Evolutionary conservation across 108 stramenopile species (phyloP).

Genomic region (Asterionellopsis glacialis): DNA sequence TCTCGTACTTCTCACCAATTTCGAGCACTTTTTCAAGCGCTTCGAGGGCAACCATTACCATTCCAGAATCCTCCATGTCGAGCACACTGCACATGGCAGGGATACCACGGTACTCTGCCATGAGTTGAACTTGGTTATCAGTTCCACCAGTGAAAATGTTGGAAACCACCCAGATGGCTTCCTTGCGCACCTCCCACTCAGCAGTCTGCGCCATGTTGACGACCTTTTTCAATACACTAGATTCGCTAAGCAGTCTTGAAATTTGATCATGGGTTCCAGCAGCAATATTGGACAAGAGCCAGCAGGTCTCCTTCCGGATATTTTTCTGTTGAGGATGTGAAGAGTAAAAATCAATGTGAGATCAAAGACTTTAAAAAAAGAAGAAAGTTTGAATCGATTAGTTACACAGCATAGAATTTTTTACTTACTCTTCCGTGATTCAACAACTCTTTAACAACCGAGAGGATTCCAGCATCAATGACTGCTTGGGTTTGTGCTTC

Average conservation of each 20-base stretch:
- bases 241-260: slow-evolving; percentile 25
- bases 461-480: slow-evolving; percentile 70
- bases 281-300: slow-evolving; percentile 91
- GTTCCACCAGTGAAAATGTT: slow-evolving; percentile 76
- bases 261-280: slow-evolving; percentile 86
- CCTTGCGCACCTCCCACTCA: slow-evolving; percentile 88
- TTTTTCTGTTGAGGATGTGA: slow-evolving; percentile 26
- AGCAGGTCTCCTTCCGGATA: slow-evolving; percentile 88
- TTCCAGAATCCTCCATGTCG: slow-evolving; percentile 41
- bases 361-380: too few relatives aligned
- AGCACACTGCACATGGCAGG: slow-evolving; percentile 66
- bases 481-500: slow-evolving; percentile 86
- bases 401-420: too few relatives aligned
- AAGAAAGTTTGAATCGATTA: too few relatives aligned
- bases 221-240: slow-evolving; percentile 37
- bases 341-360: too few relatives aligned
- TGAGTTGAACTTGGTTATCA: slow-evolving; percentile 28
- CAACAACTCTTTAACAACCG: slow-evolving; percentile 21
- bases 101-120: slow-evolving; percentile 71
- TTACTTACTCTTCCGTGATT: too few relatives aligned
- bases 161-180: slow-evolving; percentile 82
- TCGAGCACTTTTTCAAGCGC: slow-evolving; percentile 69
- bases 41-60: slow-evolving; percentile 63
- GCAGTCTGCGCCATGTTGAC: slow-evolving; percentile 45
- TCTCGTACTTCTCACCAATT: slow-evolving; percentile 20